Evolutionary conservation across 23 red algal species (phyloP), one percentile per base, ranked within the genome.

Genomic region (Gracilariopsis chorda): DNA sequence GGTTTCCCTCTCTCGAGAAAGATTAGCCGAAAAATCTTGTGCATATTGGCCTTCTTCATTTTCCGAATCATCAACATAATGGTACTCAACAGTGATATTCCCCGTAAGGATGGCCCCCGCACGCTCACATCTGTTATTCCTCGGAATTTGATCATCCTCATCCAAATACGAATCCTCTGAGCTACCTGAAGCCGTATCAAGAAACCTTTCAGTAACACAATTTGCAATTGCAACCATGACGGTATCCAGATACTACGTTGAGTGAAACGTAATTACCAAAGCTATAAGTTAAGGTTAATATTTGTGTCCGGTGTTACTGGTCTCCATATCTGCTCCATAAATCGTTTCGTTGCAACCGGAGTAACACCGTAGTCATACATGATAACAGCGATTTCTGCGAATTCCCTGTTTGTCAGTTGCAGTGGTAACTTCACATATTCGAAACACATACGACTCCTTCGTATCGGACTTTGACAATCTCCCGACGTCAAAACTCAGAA

Each of bases 341-440:
- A 91, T 37, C 88, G 75, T 63, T 91, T 91, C 13, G 88, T 91
- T 62, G 91, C 91, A 9, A 87, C 56, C 11, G 83, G 76, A 19
- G 89, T 45, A 25, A 94, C 85, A 21, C 92, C 92, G 16, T 78
- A 87, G 37, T 94, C 92, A 45, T 88, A 89, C 74, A 94, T 80
- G 63, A 82, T 80, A 36, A 94, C 41, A 45, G 84, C 83, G 16
- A 94, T 81, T 19, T 89, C 83, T 25, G 83, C 34, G 63, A 94
- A 83, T 52, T 59, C 49, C 32, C 55, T 63, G 76, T 68, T 74
- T 42, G 57, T 57, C 33, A 94, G 83, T 40, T 81, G 33, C 81
- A 88, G 69, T 33, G 92, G 92, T 46, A 94, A 49, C 6, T 72
- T 82, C 23, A 86, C 59, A 58, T 87, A 94, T 37, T 78, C 92